Base-by-base conservation (phyloP, 768 basidiomycete species). In the Suillus ampliporus region DNA sequence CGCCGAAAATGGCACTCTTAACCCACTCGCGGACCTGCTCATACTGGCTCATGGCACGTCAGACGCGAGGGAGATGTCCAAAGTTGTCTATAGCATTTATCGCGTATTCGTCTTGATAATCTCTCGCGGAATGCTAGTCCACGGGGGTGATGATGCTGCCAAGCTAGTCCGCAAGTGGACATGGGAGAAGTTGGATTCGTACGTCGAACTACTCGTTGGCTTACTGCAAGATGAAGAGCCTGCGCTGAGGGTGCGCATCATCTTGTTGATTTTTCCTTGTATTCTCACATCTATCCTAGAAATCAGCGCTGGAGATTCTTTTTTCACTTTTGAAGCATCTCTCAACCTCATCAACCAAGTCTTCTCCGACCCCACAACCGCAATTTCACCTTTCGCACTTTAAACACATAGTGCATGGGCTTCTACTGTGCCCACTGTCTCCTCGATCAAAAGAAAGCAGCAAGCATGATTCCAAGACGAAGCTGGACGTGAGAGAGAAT, bases 41-140 rank as follows among this genome's bases (percentile, higher is more conserved):
- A 78, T 85, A 17, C 74, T 93, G 35, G 80, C 88, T 1, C 73
- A 80, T 35, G 73, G 77, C 19, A 73, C 81, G 2, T 68, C 78
- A 46, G 82, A 86, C 44, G 78, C 91, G 0, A 82, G 82, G 65
- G 81, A 85, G 34, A 83, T 87, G 15, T 90, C 84, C 61, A 94
- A 91, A 72, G 88, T 85, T 2, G 83, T 95, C 19, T 97, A 94
- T 76, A 89, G 94, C 1, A 74, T 91, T 6, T 95, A 97, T 73
- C 79, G 95, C 43, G 80, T 89, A 14, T 95, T 94, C 71, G 85
- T 91, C 10, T 67, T 82, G 23, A 76, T 92, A 40, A 82, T 94
- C 53, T 73, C 81, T 4, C 81, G 81, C 35, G 85, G 87, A 3
- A 86, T 87, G 65, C 77, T 94, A 15, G 79, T 79, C 40, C 59